These are phyloP conservation scores for Penicillium canariense DNA, from an alignment of 495 filamentous ascomycete species.

Conservation along the genomic window DNA sequence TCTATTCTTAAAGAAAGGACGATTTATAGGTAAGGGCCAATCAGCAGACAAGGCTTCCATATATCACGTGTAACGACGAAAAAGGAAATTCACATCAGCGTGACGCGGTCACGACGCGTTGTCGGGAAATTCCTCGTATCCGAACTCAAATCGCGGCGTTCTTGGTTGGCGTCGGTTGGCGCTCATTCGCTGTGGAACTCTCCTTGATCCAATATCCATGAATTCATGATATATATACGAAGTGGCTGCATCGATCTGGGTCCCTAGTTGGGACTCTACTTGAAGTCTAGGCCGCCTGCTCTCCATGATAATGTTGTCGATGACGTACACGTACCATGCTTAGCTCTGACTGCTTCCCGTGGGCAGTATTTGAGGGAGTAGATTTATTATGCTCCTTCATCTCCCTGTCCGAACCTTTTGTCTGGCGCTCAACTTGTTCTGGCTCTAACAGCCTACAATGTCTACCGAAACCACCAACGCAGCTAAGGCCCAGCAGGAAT, in stretches of 20 bases:
- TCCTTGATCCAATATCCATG: background rate
- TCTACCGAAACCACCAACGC: background rate
- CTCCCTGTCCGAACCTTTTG: background rate
- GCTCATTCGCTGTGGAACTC: background rate
- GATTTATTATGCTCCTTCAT: background rate
- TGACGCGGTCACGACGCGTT: background rate
- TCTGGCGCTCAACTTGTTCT: background rate
- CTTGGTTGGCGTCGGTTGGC: background rate
- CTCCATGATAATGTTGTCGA: background rate
- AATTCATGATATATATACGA: background rate
- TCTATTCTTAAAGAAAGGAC: background rate
- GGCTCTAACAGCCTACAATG: background rate
- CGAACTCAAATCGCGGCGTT: background rate
- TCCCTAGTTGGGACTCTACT: background rate
- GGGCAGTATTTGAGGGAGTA: background rate
- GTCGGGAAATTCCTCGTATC: background rate
- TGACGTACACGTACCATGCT: background rate
- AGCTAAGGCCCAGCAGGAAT: background rate
- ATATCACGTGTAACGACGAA: slow-evolving; percentile 1
- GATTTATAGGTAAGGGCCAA: background rate
- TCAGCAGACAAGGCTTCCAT: background rate
- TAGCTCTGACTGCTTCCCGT: background rate
- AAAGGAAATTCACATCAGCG: background rate
- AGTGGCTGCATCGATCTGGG: background rate
- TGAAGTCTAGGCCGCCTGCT: background rate